A percentile compares a stretch with the other conserved stretches of the same genome.
Evolutionary conservation across 179 eudicot genomes (phyloP).

Genomic region (Patellifolia procumbens): DNA sequence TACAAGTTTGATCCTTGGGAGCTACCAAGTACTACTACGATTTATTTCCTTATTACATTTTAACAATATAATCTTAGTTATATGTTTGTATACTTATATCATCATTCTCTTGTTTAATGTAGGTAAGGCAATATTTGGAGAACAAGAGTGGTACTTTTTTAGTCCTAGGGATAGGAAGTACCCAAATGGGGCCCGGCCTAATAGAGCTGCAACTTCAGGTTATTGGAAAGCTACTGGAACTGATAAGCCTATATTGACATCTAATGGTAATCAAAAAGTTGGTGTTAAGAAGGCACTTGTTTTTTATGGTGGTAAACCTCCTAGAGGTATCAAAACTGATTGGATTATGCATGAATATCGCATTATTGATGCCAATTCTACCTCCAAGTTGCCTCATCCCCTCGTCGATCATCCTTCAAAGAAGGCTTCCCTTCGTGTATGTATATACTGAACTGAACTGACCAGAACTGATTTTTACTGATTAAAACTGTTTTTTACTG

Average conservation of each 20-base stretch:
- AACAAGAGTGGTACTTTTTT: slow-evolving; percentile 66
- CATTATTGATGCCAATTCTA: slow-evolving; percentile 26
- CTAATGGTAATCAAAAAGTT: slow-evolving; percentile 43
- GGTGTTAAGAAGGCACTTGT: slow-evolving; percentile 69
- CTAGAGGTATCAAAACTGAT: slow-evolving; percentile 65
- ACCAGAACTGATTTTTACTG: not conserved
- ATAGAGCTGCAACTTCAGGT: slow-evolving; percentile 66
- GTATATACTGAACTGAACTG: not conserved
- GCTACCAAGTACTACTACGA: slow-evolving; percentile 69
- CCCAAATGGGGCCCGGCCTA: slow-evolving; percentile 71
- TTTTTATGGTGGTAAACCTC: slow-evolving; percentile 64
- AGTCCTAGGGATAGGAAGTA: slow-evolving; percentile 65
- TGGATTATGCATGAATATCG: slow-evolving; percentile 76
- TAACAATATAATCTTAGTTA: no score
- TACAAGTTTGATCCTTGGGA: slow-evolving; percentile 75
- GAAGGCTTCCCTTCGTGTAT: slow-evolving; percentile 53
- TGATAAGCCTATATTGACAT: slow-evolving; percentile 53
- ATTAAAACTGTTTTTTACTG: not conserved
- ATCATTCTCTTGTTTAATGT: not conserved
- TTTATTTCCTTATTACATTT: no score
- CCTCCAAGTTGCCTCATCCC: slow-evolving; percentile 36
- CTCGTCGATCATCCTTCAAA: slow-evolving; percentile 29
- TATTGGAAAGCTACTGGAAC: slow-evolving; percentile 75
- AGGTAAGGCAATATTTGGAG: slow-evolving; percentile 69
- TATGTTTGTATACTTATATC: not conserved